Base-by-base conservation (phyloP, 176 grass and related monocot species). In the Themeda triandra region DNA sequence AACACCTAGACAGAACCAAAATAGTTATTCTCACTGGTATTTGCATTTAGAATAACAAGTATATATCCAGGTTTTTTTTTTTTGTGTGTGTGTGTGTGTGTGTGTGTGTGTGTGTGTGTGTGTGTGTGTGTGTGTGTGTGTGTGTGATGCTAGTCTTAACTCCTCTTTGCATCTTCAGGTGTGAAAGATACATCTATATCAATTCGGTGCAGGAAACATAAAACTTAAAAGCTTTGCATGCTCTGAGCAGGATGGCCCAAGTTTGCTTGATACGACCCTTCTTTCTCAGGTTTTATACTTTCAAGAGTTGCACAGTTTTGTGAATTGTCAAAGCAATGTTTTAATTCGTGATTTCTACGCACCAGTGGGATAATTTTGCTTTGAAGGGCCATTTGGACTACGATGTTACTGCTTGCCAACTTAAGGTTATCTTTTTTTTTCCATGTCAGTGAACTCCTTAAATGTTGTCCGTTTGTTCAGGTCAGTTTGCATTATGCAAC, bases 281-380 rank as follows among this genome's bases (percentile, higher is more conserved):
- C 90, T 92, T 59, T 86, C 90, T 58, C 87, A 92, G 90, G 90
- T 92, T 77, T 63, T 76, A 49, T 49, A 63, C 14, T 31, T 63
- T 17, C 11, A 17, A 19, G 66, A 79, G 29, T 83, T 75, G 40
- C 39, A 25, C 18, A 75, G 1, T 25, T 82, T 79, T 72, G 35
- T 85, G 18, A 62, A 62, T 56, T 58, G 10, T 75, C 13, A 15
- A 67, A 9, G 11, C 60, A 63, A 23, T 60, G 42, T 83, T 44
- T 13, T 59, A 68, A 79, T 83, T 11, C 8, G 23, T 85, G 3
- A 31, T 70, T 81, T 70, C 17, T 64, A 42, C 60, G 42, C 11
- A 33, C 45, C 51, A 94, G 92, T 94, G 92, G 92, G 92, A 94
- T 73, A 80, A 83, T 76, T 77, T 53, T 73, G 32, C 89, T n/a